Conservation (phyloP, 192 early-diverging fungal species). For the Linnemannia exigua region DNA sequence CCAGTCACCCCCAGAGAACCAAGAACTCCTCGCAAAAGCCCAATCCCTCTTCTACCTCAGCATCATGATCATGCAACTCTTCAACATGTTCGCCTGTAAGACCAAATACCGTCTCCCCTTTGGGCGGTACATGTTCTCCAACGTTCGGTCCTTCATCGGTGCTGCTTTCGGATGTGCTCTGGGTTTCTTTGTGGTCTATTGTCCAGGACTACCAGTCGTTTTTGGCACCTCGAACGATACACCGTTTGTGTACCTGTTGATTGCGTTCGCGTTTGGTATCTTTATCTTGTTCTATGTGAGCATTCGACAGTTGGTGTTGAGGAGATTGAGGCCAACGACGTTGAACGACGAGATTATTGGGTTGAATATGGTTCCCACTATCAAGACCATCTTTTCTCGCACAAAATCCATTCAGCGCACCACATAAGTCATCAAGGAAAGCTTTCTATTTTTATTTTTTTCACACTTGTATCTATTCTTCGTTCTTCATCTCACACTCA, state of each 20-base stretch:
- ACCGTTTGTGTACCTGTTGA: conserved; percentile 83
- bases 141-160: conserved; percentile 77
- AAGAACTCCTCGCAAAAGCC: conserved; percentile 79
- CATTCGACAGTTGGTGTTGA: conserved; percentile 74
- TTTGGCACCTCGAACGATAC: conserved; percentile 76
- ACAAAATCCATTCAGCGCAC: conserved; percentile 34
- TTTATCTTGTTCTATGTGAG: conserved; percentile 81
- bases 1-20: neutral
- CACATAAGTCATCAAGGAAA: neutral
- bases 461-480: neutral
- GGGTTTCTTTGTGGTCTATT: conserved; percentile 83
- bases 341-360: conserved; percentile 85
- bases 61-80: conserved; percentile 90
- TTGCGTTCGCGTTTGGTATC: conserved; percentile 86
- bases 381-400: conserved; percentile 49
- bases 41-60: conserved; percentile 83
- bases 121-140: conserved; percentile 85
- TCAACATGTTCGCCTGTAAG: conserved; percentile 97
- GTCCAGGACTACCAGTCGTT: conserved; percentile 84
- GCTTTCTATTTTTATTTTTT: neutral
- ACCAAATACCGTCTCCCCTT: conserved; percentile 81
- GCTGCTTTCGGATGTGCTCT: conserved; percentile 74
- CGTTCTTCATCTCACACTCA: neutral
- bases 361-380: conserved; percentile 68
- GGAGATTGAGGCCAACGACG: conserved; percentile 72